phyloP scores from a whole-genome alignment of 2,329 filamentous ascomycete species.

The Aspergillus oerlinghausenensis region DNA sequence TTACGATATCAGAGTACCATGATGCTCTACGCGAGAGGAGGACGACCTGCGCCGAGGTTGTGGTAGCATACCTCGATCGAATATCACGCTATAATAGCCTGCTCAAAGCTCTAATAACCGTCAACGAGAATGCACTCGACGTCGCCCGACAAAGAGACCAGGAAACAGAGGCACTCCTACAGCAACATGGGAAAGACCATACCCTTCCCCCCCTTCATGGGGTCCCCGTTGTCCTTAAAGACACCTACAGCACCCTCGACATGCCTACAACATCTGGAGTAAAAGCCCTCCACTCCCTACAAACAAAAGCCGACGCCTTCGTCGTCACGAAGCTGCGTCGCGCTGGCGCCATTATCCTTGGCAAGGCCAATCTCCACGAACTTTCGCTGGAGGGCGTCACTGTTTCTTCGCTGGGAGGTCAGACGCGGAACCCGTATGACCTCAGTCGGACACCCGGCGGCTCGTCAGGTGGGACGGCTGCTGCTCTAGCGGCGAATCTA shows the following conservation, averaged over 20 bases:
- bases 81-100: slow-evolving; percentile 54
- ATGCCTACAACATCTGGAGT: slow-evolving; percentile 57
- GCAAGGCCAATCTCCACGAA: slow-evolving; percentile 60
- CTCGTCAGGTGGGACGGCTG: slow-evolving; percentile 59
- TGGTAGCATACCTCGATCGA: slow-evolving; percentile 53
- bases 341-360: slow-evolving; percentile 55
- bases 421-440: slow-evolving; percentile 65
- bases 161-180: slow-evolving; percentile 8
- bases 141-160: slow-evolving; percentile 50
- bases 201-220: slow-evolving; percentile 47
- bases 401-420: slow-evolving; percentile 59
- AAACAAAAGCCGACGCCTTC: slow-evolving; percentile 41
- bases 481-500: slow-evolving; percentile 55
- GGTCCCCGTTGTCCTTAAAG: slow-evolving; percentile 59
- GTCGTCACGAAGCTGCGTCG: slow-evolving; percentile 47
- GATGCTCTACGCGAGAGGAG: slow-evolving; percentile 50
- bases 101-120: slow-evolving; percentile 54
- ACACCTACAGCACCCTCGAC: slow-evolving; percentile 56
- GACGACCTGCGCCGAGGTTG: slow-evolving; percentile 52
- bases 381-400: slow-evolving; percentile 60
- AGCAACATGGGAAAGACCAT: background rate
- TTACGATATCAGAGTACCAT: slow-evolving; percentile 56
- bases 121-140: slow-evolving; percentile 47
- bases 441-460: slow-evolving; percentile 60
- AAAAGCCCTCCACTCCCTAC: slow-evolving; percentile 46